phyloP scores from a whole-genome alignment of 768 basidiomycete genomes.

The Gelatoporia subvermispora region DNA sequence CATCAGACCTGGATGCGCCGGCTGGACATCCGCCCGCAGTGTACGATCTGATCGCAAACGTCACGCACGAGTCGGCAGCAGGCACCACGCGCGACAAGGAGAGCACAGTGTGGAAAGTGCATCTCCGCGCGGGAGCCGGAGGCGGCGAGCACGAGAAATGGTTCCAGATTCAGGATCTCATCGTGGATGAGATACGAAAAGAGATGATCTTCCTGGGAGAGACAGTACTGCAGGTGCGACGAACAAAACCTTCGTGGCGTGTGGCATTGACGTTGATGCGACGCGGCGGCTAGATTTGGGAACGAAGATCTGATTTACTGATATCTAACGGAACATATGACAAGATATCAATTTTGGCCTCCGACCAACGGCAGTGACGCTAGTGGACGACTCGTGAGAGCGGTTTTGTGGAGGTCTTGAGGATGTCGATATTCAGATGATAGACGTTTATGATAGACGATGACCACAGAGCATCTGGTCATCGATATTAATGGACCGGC shows the following conservation, averaged over 20 bases:
- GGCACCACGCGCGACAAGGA: slow-evolving; percentile 94
- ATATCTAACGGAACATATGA: slow-evolving; percentile 26
- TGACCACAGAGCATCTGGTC: too few species aligned
- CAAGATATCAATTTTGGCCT: slow-evolving; percentile 10
- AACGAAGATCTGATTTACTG: slow-evolving; percentile 17
- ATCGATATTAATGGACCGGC: too few species aligned
- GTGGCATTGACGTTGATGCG: background rate
- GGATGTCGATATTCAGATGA: too few species aligned
- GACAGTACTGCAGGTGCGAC: slow-evolving; percentile 82
- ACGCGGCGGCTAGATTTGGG: slow-evolving; percentile 22
- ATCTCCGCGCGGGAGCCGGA: slow-evolving; percentile 70
- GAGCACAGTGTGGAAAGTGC: slow-evolving; percentile 89
- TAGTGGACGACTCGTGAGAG: too few species aligned
- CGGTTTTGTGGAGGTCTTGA: too few species aligned
- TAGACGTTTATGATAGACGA: too few species aligned
- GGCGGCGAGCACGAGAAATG: slow-evolving; percentile 86
- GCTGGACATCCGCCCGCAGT: slow-evolving; percentile 54
- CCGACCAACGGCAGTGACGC: background rate
- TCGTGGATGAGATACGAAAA: slow-evolving; percentile 92
- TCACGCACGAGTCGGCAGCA: slow-evolving; percentile 91
- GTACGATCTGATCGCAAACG: slow-evolving; percentile 95
- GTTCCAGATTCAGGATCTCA: slow-evolving; percentile 95
- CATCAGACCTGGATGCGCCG: slow-evolving; percentile 73
- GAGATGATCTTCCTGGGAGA: slow-evolving; percentile 99
- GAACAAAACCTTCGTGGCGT: slow-evolving; percentile 2